Evolutionary conservation across 768 basidiomycete genomes (phyloP).

Genomic region (Lentinula guzmanii): DNA sequence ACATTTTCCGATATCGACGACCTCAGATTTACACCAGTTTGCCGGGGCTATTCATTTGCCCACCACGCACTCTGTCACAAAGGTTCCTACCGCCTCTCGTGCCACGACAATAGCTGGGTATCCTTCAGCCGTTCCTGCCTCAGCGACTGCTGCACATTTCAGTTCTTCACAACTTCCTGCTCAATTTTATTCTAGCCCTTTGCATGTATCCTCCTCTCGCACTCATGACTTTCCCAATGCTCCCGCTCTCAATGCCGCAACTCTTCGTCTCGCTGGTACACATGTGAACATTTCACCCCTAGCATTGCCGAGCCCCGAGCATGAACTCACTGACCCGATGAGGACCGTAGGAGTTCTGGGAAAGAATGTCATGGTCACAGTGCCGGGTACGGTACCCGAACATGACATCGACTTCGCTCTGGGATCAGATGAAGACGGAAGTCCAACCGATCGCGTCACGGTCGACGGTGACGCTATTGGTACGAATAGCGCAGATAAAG

Average conservation of each 20-base stretch:
- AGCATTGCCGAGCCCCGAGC: slow-evolving; percentile 84
- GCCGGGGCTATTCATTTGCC: neutral
- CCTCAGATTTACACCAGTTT: neutral
- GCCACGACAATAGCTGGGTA: neutral
- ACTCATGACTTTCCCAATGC: slow-evolving; percentile 36
- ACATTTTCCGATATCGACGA: neutral
- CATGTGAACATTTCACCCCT: slow-evolving; percentile 82
- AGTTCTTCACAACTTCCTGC: neutral
- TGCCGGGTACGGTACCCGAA: slow-evolving; percentile 55
- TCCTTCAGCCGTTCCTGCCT: neutral
- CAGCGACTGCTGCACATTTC: slow-evolving; percentile 4
- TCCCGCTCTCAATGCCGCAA: slow-evolving; percentile 60
- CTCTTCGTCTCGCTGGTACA: slow-evolving; percentile 82
- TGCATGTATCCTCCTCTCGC: slow-evolving; percentile 4
- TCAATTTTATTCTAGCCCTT: slow-evolving; percentile 12
- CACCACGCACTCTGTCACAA: neutral
- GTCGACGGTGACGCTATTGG: neutral
- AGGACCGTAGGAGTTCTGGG: slow-evolving; percentile 27
- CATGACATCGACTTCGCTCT: neutral
- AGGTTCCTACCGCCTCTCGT: neutral
- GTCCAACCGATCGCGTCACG: neutral
- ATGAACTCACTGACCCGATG: slow-evolving; percentile 89
- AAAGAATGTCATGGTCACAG: slow-evolving; percentile 46
- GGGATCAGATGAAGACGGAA: neutral
- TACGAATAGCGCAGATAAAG: neutral